A percentile compares a stretch with the other conserved stretches of the same genome.
Evolutionary conservation across 345 rosid genomes (phyloP).

Genomic region (Conringia planisiliqua): DNA sequence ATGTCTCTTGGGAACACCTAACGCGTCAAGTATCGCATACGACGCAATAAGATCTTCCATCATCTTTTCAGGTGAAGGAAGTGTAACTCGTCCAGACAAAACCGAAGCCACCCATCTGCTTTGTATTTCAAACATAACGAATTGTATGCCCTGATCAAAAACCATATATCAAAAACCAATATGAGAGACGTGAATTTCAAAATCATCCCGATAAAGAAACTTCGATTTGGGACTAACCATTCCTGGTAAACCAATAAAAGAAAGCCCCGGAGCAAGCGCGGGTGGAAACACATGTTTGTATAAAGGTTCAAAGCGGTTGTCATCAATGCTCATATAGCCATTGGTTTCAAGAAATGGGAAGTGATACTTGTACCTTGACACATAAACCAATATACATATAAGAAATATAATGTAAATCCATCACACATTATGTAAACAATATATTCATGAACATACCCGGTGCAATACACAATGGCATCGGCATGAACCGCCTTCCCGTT

Average conservation of each 20-base stretch:
- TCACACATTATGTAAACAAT: no score
- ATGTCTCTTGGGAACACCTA: constrained; percentile 29
- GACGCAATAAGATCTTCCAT: constrained; percentile 38
- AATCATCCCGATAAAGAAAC: neutral
- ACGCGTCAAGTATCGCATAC: constrained; percentile 45
- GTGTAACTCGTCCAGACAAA: constrained; percentile 17
- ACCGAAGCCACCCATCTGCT: constrained; percentile 28
- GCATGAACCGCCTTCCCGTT: constrained; percentile 50
- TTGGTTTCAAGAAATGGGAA: constrained; percentile 76
- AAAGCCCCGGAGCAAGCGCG: constrained; percentile 58
- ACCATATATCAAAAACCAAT: neutral
- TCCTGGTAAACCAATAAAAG: constrained; percentile 71
- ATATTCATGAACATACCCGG: constrained; percentile 50
- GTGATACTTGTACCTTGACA: constrained; percentile 66
- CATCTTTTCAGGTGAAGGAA: constrained; percentile 21
- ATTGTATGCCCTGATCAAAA: constrained; percentile 11
- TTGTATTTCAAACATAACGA: constrained; percentile 27
- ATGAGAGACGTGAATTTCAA: neutral
- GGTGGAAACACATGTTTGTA: constrained; percentile 82
- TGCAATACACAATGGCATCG: constrained; percentile 65
- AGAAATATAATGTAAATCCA: neutral
- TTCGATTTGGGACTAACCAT: constrained; percentile 40
- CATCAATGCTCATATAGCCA: constrained; percentile 57
- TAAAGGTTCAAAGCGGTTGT: constrained; percentile 66
- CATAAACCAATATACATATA: neutral